Evolutionary conservation across 345 rosid genomes (phyloP), one percentile per base, ranked within the genome.

Genomic region (Trapa incisa): DNA sequence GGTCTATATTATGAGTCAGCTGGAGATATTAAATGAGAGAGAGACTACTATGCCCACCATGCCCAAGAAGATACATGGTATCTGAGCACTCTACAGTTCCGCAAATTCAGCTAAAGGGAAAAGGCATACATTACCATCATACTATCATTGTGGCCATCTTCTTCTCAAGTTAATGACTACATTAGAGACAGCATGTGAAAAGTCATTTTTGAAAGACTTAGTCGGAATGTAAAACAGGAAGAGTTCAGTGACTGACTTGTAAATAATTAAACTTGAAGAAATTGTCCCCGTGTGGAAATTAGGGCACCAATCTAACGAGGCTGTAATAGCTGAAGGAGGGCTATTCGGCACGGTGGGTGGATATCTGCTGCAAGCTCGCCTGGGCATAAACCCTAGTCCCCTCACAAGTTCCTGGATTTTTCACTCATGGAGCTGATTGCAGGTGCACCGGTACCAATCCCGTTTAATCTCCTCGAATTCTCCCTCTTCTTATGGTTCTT

Each of bases 401-500:
- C 61, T 17, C 10, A 9, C 36, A 32, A 58, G 37, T 33, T 35
- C 37, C 37, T 6, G 62, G 33, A 37, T 35, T 58, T 50, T 4
- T 58, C 37, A 0, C 62, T 9, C 62, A 58, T 58, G 62, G 62
- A 58, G 62, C 62, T 58, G 62, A 58, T 58, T 58, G 62, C 62
- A 35, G 38, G 62, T 35, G 37, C 62, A 58, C 62, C 37, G 62
- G 62, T 58, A 58, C 62, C 62, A 32, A 58, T 58, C 62, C 37
- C 62, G 12, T 58, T 58, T 3, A 37, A 11, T 58, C 37, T 58
- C 13, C 62, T 58, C 9, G 58, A n/a, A 11, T 17, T 58, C 38
- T 58, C 32, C 15, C 13, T 29, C 62, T 32, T 35, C 2, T 5
- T 45, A 6, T 6, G 47, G 12, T 6, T 45, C 47, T 45, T 32